Conservation (phyloP, 2,329 filamentous ascomycete species). For the Zasmidium cellare region DNA sequence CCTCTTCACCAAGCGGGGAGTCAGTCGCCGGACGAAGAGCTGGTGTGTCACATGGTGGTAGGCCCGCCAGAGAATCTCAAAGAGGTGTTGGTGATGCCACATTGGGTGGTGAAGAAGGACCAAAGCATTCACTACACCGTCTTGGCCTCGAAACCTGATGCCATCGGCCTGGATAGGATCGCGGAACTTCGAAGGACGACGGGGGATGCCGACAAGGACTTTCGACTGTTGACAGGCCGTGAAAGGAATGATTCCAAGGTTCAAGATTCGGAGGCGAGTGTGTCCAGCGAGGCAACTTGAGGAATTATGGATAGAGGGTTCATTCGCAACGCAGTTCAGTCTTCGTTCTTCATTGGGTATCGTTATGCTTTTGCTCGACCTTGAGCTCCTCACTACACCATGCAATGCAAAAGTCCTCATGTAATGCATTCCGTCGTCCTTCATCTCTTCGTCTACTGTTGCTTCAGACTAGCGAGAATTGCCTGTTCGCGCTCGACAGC, state of each 20-base stretch:
- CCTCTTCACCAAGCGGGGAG: no score
- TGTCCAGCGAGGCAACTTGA: no score
- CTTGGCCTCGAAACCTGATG: neutral
- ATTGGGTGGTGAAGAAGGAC: no score
- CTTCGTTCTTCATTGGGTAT: neutral
- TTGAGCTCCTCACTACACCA: neutral
- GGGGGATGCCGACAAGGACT: neutral
- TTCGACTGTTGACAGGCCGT: neutral
- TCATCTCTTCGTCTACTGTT: neutral
- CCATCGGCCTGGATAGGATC: neutral
- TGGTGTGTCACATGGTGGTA: no score
- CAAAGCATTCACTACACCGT: no score
- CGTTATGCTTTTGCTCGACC: neutral
- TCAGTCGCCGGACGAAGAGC: no score
- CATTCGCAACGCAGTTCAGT: neutral
- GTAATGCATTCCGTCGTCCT: neutral
- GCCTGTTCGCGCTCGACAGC: constrained; percentile 35
- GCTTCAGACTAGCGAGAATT: constrained; percentile 19
- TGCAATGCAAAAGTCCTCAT: neutral
- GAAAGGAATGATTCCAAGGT: neutral
- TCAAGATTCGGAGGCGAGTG: no score
- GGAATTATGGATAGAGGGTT: neutral
- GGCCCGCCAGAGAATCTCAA: no score
- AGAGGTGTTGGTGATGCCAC: no score
- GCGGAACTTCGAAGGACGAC: neutral